Percentiles rank a stretch among this genome's conserved stretches.
These are phyloP conservation scores for Hyphochytrium catenoides DNA, from an alignment of 352 stramenopile genomes.

Conservation along the genomic window DNA sequence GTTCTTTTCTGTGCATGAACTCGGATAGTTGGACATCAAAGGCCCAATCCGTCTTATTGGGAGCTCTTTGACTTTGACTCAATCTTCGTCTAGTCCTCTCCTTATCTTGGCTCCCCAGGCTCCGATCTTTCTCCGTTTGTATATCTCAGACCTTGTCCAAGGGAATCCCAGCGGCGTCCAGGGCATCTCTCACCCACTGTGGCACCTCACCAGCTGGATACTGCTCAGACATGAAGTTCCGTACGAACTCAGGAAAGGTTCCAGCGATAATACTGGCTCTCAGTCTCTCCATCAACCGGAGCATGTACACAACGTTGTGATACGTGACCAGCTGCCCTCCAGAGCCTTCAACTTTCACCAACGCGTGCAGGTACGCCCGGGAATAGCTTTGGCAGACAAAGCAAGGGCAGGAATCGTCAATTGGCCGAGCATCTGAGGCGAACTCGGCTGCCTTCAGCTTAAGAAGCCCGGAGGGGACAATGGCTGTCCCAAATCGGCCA, in stretches of 20 bases:
- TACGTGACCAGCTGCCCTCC: slow-evolving; percentile 34
- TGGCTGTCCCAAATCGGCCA: slow-evolving; percentile 78
- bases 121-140: too few species aligned
- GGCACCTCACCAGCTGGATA: slow-evolving; percentile 27
- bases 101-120: too few species aligned
- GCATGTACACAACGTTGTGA: slow-evolving; percentile 61
- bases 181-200: slow-evolving; percentile 33
- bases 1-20: too few species aligned
- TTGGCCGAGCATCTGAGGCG: slow-evolving; percentile 23
- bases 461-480: slow-evolving; percentile 37
- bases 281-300: slow-evolving; percentile 37
- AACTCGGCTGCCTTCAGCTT: slow-evolving; percentile 36
- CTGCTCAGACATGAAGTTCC: slow-evolving; percentile 41
- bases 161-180: slow-evolving; percentile 25
- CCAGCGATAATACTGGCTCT: slow-evolving; percentile 42
- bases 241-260: slow-evolving; percentile 36
- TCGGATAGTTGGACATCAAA: too few species aligned
- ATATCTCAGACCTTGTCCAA: slow-evolving; percentile 1
- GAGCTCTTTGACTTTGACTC: too few species aligned
- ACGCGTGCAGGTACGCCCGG: slow-evolving; percentile 29
- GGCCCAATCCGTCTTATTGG: too few species aligned
- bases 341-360: slow-evolving; percentile 40
- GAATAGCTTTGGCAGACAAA: slow-evolving; percentile 44
- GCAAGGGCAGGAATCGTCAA: slow-evolving; percentile 35
- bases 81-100: too few species aligned